Evolutionary conservation across 441 rosid species (phyloP), one percentile per base, ranked within the genome.

Genomic region (Adansonia grandidieri): DNA sequence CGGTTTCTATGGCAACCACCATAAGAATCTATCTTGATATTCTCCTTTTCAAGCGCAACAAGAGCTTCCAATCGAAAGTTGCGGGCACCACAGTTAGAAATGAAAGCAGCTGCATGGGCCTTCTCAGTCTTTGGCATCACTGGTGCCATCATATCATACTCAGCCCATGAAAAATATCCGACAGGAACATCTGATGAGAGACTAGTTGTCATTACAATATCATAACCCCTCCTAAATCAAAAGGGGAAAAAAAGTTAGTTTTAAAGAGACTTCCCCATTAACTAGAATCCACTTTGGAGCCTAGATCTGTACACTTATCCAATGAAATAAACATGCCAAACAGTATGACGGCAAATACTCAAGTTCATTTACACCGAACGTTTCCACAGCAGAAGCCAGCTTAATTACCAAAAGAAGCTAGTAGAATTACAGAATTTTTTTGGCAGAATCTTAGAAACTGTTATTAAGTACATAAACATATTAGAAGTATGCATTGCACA

Each of bases 161-260:
- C 95, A 13, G 94, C 94, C 99, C 99, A 95, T 40, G 99, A 95
- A 83, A 93, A 95, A 72, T 95, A 95, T 70, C 98, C 97, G 77
- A 95, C 97, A 60, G 97, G 98, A 77, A 93, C 95, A 87, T 95
- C 97, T 66, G 98, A 95, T 64, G 97, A 95, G 44, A 93, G 91
- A 86, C 98, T 95, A 37, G 98, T 93, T 14, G 99, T 95, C 99
- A 95, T 95, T 80, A 93, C 86, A 74, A 95, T 56, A 74, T 87
- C 74, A 76, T 81, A 91, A 68, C 98, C 98, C 79, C 77, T 89
- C 88, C 97, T 93, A 80, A 66, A 63, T 77, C 79, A 86, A 58
- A 62, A 76, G 56, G 69, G 70, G 78, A 76, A 24, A 5, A 10
- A 61, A 57, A 19, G 32, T 80, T 44, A 78, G 78, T 71, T 62